These are phyloP conservation scores for Cryptococcus sp. DNA, from an alignment of 1,284 basidiomycete species.

Conservation along the genomic window DNA sequence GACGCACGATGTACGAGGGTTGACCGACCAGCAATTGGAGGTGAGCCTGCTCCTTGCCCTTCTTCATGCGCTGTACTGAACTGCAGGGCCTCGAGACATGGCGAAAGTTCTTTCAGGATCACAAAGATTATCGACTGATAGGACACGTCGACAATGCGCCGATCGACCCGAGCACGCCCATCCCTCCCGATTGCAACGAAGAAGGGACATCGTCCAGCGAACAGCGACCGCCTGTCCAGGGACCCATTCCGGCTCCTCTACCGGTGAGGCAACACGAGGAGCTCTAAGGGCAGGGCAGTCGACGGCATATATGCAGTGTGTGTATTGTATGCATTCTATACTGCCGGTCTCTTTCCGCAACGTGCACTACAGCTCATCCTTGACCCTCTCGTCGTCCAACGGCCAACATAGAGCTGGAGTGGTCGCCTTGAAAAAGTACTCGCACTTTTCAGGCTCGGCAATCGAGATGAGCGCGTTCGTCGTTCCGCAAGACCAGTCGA, in stretches of 20 bases:
- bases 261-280: constrained; percentile 3
- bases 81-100: constrained; percentile 69
- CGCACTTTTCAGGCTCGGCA: constrained; percentile 92
- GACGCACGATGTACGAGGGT: constrained; percentile 81
- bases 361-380: constrained; percentile 40
- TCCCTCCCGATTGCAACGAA: constrained; percentile 63
- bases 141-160: constrained; percentile 54
- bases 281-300: too few relatives aligned
- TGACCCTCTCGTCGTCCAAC: constrained; percentile 18
- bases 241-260: neutral
- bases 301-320: too few relatives aligned
- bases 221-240: too few relatives aligned
- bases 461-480: constrained; percentile 79
- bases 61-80: constrained; percentile 7
- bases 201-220: too few relatives aligned
- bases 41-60: constrained; percentile 48
- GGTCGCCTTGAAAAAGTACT: constrained; percentile 82
- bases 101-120: constrained; percentile 79
- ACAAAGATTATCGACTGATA: constrained; percentile 68
- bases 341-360: too few relatives aligned
- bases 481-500: constrained; percentile 75
- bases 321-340: too few relatives aligned
- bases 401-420: constrained; percentile 85
- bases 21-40: constrained; percentile 63
- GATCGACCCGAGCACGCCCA: constrained; percentile 70